Base-by-base conservation (phyloP, 176 grass and related monocot species). In the Hyparrhenia diplandra region DNA sequence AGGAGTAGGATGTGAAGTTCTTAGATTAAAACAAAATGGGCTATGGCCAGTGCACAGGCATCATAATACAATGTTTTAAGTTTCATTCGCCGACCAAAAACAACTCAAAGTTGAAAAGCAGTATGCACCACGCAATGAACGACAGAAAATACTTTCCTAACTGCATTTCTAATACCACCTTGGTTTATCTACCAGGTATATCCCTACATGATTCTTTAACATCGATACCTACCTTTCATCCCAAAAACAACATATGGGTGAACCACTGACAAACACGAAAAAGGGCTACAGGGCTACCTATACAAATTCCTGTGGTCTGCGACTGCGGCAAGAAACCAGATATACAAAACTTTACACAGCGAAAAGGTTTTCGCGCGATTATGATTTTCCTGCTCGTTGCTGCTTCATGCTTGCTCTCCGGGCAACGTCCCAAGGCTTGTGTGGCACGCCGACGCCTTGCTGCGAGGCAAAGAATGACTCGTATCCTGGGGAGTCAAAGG, bases 391-490 rank as follows among this genome's bases (percentile, higher is more conserved):
- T 17, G 70, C 45, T 62, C 77, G 30, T 73, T 87, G 84, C 52
- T 86, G 80, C 73, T 87, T 99, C 85, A 93, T 82, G 70, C 97
- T 99, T 21, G 97, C 97, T 92, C 97, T 93, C 72, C 97, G 88
- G 20, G 93, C 97, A 20, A 99, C 87, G 34, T 99, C 97, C 97
- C 93, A 96, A 10, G 97, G 64, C 73, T 82, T 99, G 45, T 91
- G 97, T 5, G 85, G 93, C 62, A 88, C 93, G 34, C 47, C 59
- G 13, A 96, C 89, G 7, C 97, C 97, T 42, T 89, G 86, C 75
- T 99, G 91, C 0, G 92, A 91, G 13, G 93, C 97, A 5, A 99
- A 99, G 80, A 99, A 99, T 1, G 93, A 99, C 80, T 99, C 97
- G 0, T 99, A 99, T 16, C 97, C 97, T 0, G 97, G 97, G 4